These are phyloP conservation scores for Epichloe glyceriae DNA, from an alignment of 2,329 filamentous ascomycete species.

Conservation along the genomic window DNA sequence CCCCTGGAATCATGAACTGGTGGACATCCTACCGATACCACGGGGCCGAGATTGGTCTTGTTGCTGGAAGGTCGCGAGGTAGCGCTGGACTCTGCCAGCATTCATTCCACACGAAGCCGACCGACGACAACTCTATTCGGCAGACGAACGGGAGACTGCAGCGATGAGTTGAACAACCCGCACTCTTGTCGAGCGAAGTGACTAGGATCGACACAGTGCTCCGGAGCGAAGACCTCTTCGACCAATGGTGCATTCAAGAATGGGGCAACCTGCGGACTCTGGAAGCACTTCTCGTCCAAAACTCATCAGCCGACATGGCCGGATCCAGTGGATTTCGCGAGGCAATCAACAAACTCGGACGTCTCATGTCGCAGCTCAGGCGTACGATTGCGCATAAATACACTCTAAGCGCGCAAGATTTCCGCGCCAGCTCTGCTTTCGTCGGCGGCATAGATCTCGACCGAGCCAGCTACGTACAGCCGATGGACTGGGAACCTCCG, in stretches of 20 bases:
- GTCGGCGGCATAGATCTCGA: conserved; percentile 18
- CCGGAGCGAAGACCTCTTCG: conserved; percentile 20
- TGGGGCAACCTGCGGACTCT: no score
- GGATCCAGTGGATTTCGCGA: no score
- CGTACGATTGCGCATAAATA: conserved; percentile 10
- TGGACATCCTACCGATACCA: conserved; percentile 26
- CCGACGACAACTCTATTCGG: conserved; percentile 27
- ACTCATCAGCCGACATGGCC: no score
- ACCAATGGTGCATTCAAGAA: conserved; percentile 16
- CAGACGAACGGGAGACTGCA: conserved; percentile 32
- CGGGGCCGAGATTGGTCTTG: conserved; percentile 15
- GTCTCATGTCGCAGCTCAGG: conserved; percentile 13
- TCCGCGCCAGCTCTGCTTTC: not conserved
- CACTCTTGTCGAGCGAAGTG: conserved; percentile 35
- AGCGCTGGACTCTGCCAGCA: conserved; percentile 47
- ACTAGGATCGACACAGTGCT: conserved; percentile 20
- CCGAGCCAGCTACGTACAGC: conserved; percentile 24
- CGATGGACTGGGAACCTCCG: conserved; percentile 14
- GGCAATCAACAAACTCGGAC: conserved; percentile 4
- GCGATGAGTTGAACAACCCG: conserved; percentile 42
- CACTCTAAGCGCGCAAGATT: conserved; percentile 4
- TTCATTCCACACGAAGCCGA: conserved; percentile 12
- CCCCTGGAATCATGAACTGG: conserved; percentile 43
- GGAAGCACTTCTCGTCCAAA: no score
- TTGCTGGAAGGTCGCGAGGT: conserved; percentile 41